phyloP scores from a whole-genome alignment of 257 asterid species.

The Gentiana macrophylla region DNA sequence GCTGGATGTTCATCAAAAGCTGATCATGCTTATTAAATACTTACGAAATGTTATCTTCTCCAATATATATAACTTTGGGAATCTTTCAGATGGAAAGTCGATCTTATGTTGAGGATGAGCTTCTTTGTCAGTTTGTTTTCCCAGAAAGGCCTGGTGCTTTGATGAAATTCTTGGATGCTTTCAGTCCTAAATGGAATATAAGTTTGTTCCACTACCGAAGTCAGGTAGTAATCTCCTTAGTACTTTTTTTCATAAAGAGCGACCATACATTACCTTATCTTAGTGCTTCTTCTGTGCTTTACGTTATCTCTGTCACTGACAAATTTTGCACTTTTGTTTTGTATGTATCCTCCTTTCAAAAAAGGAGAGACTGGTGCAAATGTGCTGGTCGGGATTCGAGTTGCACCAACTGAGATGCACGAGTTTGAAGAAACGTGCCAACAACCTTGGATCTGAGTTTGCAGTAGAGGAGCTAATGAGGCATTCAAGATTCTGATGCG shows the following conservation, averaged over 20 bases:
- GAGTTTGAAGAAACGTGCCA: constrained; percentile 56
- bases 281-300: no score
- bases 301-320: not conserved
- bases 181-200: constrained; percentile 96
- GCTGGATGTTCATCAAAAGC: no score
- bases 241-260: not conserved
- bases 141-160: constrained; percentile 95
- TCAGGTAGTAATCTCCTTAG: constrained; percentile 42
- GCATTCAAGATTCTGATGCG: constrained; percentile 77
- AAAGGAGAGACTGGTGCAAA: constrained; percentile 96
- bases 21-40: no score
- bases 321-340: not conserved
- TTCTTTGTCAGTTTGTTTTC: constrained; percentile 77
- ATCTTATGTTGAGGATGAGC: constrained; percentile 62
- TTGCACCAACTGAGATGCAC: constrained; percentile 44
- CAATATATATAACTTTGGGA: constrained; percentile 3
- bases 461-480: constrained; percentile 55
- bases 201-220: constrained; percentile 93
- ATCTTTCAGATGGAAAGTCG: constrained; percentile 84
- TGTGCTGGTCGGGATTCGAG: constrained; percentile 91
- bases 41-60: not conserved
- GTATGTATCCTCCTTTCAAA: constrained; percentile 6
- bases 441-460: constrained; percentile 64
- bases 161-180: constrained; percentile 72
- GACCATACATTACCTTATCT: not conserved